Evolutionary conservation across 306 rosid genomes (phyloP), one percentile per base, ranked within the genome.

Genomic region (Dalbergia cochinchinensis): DNA sequence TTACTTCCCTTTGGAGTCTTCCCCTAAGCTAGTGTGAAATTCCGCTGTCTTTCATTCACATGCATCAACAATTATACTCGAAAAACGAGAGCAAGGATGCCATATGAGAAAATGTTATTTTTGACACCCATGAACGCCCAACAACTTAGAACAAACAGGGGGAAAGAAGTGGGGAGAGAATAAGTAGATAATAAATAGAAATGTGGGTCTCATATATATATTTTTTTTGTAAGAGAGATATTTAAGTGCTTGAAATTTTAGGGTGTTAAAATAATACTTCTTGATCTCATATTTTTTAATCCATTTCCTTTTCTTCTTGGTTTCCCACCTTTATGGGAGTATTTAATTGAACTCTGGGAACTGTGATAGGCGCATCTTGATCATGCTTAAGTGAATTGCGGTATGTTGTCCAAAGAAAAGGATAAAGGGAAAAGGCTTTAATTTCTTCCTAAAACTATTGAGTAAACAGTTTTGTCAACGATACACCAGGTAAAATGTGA

Each of bases 41-140:
- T 16, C 16, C 39, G 47, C 41, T n/a, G 13, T n/a, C 51, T 16
- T 64, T 62, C 42, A 76, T 63, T 73, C 78, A 22, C 78, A 15
- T 12, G 19, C 78, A 39, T 73, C 8, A 18, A 4, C 42, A 26
- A 18, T 34, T 71, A 11, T 33, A 53, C 76, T 35, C 48, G 14
- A 53, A 51, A 50, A 15, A 34, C 1, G 44, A 5, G 14, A 41
- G n/a, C 2, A 26, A 26, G 31, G 31, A 26, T 26, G 31, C 31
- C 31, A 26, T 26, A 26, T 26, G 31, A 26, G 31, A 26, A 26
- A 26, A 26, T 1, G 31, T 26, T 26, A 26, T 26, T 26, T 26
- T 26, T 26, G 31, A 26, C 22, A 20, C 1, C 22, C 22, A 26
- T 26, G 31, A 3, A 26, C 31, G 2, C 31, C 31, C 31, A 26